A percentile compares a stretch with the other conserved stretches of the same genome.
Evolutionary conservation across 495 filamentous ascomycete species (phyloP).

Genomic region (Tuber calosporum): DNA sequence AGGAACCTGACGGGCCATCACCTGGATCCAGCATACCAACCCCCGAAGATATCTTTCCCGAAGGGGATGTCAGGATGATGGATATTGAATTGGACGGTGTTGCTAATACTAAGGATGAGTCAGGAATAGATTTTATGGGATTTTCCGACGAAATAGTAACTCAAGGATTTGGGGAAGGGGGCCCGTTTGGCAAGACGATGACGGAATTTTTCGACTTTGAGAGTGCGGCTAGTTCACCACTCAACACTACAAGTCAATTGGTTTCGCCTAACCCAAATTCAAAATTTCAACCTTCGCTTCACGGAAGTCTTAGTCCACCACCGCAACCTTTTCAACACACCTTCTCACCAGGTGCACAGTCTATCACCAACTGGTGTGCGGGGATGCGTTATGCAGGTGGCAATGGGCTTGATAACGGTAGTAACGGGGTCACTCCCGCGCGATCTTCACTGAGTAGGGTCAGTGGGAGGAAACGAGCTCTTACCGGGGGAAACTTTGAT

Average conservation of each 20-base stretch:
- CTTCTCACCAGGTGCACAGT: background rate
- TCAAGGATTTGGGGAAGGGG: background rate
- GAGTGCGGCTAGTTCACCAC: background rate
- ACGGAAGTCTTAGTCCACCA: background rate
- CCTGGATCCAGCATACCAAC: background rate
- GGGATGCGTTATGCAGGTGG: background rate
- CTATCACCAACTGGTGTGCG: background rate
- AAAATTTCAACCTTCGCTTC: background rate
- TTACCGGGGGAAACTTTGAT: background rate
- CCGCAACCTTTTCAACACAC: background rate
- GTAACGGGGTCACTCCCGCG: background rate
- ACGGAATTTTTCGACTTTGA: background rate
- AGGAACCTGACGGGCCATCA: background rate
- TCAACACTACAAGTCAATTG: background rate
- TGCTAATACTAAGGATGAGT: background rate
- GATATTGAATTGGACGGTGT: background rate
- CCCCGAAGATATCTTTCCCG: background rate
- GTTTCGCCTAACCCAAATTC: background rate
- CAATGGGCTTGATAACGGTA: background rate
- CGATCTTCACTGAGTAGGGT: background rate
- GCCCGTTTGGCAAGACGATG: background rate
- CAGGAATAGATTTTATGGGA: background rate
- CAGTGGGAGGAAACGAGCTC: background rate
- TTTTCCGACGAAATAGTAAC: background rate
- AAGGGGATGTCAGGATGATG: slow-evolving; percentile 4